Evolutionary conservation across 192 early-diverging fungal genomes (phyloP), one percentile per base, ranked within the genome.

Genomic region (Backusella sp.): DNA sequence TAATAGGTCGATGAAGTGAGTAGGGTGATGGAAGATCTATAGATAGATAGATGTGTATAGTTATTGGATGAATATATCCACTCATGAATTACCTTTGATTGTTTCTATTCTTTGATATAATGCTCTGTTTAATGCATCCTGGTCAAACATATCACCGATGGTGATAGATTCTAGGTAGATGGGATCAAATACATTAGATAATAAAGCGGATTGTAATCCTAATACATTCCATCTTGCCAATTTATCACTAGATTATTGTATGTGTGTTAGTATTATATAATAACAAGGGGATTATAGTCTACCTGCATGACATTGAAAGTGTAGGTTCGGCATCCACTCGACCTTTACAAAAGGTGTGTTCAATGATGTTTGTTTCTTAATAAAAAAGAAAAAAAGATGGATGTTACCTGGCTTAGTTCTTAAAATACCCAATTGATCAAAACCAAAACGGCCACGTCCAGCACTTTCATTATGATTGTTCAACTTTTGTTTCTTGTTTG

Each of bases 201-300:
- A 77, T 17, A 96, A 74, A 6, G 89, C 86, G 0, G 94, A 94
- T 52, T 90, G 88, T 1, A 97, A 77, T 2, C 96, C 96, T 30
- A 97, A 77, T 21, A 92, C 86, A 70, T 88, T 92, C 97, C 97
- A 98, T 36, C 88, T 89, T 0, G 94, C 93, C 15, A 98, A 88
- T 80, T 98, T 98, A 85, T 98, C 97, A 78, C 93, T 95, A 77
- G 83, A 34, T 68, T 23, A 6, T 1, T 9, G 6, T 6, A 2
- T 9, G 6, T 23, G 34, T 8, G 21, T 70, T 26, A 70, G 28
- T 71, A 71, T 46, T 23, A 69, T 6, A 36, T 56, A 30, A 66
- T 42, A 59, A 66, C 28, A 56, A 42, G 36, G 12, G 23, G 28
- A 59, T 9, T 23, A 41, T 12, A 72, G 68, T 34, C 21, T 75